phyloP scores from a whole-genome alignment of 139 green algal species.

The Ettlia oleoabundans region DNA sequence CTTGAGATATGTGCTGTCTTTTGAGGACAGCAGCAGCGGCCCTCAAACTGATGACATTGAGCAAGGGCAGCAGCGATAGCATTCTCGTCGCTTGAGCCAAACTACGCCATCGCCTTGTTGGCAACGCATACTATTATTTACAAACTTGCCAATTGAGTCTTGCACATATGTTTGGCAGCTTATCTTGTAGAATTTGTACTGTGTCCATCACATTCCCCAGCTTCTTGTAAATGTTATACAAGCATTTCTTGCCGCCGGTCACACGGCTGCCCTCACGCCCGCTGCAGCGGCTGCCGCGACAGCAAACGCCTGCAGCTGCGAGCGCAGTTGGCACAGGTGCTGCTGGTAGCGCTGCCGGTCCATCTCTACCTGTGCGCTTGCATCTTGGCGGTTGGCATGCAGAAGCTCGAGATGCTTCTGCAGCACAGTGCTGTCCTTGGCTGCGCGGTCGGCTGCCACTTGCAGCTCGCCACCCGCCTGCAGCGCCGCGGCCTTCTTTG shows the following conservation, averaged over 20 bases:
- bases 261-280: too few species aligned
- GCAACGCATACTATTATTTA: not conserved
- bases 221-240: too few species aligned
- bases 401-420: constrained; percentile 31
- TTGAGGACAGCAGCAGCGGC: constrained; percentile 3
- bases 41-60: not conserved
- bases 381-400: not conserved
- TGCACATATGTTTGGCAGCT: too few species aligned
- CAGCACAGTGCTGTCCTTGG: not conserved
- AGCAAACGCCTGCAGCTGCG: not conserved
- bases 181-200: too few species aligned
- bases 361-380: constrained; percentile 2
- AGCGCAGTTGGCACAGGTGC: constrained; percentile 1
- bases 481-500: not conserved
- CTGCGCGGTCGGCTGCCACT: not conserved
- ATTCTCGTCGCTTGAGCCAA: not conserved
- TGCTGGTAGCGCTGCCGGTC: constrained; percentile 15
- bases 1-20: constrained; percentile 14
- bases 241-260: too few species aligned
- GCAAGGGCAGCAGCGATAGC: not conserved
- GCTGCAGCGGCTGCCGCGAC: too few species aligned
- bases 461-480: not conserved
- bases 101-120: not conserved
- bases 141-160: too few species aligned
- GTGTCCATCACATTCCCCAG: too few species aligned